Conservation (phyloP, 305 asterid genomes). For the Stenogyne calaminthoides region DNA sequence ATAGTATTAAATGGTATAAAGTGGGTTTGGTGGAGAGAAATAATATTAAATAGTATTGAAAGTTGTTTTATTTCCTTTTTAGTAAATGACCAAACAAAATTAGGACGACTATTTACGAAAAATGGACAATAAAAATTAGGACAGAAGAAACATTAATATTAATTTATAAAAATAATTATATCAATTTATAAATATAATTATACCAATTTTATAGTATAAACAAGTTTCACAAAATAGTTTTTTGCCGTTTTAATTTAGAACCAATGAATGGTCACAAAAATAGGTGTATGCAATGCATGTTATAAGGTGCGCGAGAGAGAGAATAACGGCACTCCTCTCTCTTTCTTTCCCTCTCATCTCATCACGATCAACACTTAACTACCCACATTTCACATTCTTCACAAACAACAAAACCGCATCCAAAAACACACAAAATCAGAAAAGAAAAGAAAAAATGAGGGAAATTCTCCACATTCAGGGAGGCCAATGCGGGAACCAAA, state of each 20-base stretch:
- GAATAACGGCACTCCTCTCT: constrained; percentile 25
- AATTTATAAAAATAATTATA: too few species aligned
- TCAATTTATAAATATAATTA: too few species aligned
- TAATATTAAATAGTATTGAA: too few species aligned
- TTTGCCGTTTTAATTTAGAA: background rate
- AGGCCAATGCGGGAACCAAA: constrained; percentile 61
- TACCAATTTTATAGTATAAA: too few species aligned
- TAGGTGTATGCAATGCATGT: background rate
- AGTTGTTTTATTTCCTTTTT: too few species aligned
- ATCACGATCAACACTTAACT: constrained; percentile 5
- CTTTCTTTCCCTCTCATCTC: constrained; percentile 20
- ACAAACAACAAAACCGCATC: background rate
- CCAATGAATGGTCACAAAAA: background rate
- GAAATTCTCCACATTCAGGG: constrained; percentile 60
- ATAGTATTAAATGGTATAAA: too few species aligned
- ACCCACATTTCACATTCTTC: background rate
- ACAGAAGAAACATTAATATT: too few species aligned
- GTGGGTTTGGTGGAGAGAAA: too few species aligned
- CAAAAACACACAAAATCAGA: background rate
- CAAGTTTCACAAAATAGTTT: too few species aligned
- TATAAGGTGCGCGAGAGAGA: background rate
- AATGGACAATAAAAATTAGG: too few species aligned
- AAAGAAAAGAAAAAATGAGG: constrained; percentile 32
- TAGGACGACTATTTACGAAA: too few species aligned
- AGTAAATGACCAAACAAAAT: too few species aligned